Conservation (phyloP, 192 early-diverging fungal genomes). For the Entomortierella parvispora region DNA sequence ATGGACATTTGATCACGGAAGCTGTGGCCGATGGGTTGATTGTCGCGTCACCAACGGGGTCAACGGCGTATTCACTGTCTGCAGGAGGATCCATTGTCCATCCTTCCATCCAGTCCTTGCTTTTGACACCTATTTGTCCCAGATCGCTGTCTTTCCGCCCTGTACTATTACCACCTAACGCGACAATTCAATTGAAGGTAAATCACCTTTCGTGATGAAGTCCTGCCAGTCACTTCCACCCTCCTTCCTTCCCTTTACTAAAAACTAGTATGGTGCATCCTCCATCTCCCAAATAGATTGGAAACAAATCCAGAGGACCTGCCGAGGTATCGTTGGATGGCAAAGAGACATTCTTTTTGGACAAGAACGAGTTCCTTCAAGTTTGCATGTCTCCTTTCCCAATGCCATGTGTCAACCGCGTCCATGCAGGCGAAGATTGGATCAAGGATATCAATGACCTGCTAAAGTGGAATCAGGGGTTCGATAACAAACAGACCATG, state of each 20-base stretch:
- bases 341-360: conserved; percentile 73
- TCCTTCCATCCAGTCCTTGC: conserved; percentile 76
- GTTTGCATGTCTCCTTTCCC: conserved; percentile 77
- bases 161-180: conserved; percentile 77
- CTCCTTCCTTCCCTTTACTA: no score
- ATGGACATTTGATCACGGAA: conserved; percentile 85
- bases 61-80: conserved; percentile 90
- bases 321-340: conserved; percentile 85
- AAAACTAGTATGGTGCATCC: no score
- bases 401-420: conserved; percentile 80
- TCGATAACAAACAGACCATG: conserved; percentile 61
- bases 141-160: conserved; percentile 87
- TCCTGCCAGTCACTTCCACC: no score
- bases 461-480: conserved; percentile 89
- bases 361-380: conserved; percentile 72
- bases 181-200: conserved; percentile 72
- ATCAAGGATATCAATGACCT: conserved; percentile 85
- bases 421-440: conserved; percentile 77
- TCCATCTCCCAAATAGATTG: no score
- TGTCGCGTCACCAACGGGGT: conserved; percentile 90
- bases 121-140: conserved; percentile 86
- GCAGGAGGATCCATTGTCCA: conserved; percentile 88
- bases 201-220: no score
- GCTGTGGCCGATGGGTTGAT: conserved; percentile 78
- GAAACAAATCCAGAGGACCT: conserved; percentile 66